Evolutionary conservation across 805 yeast species (phyloP).

Genomic region (Kazachstania bromeliacearum): DNA sequence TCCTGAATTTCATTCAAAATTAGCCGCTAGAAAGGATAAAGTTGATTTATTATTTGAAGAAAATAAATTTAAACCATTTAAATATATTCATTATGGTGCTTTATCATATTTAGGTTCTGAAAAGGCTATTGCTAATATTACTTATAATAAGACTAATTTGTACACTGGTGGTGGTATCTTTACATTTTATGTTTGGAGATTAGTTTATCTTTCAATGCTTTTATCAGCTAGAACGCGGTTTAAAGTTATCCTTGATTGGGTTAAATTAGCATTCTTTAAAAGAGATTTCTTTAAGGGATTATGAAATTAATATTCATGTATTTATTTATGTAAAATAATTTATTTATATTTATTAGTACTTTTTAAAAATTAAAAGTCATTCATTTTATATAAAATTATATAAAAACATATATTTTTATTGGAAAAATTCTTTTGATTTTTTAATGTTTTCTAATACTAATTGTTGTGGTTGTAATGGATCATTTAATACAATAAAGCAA

Average conservation of each 20-base stretch:
- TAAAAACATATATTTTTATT: conserved; percentile 11
- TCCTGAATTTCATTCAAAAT: conserved; percentile 32
- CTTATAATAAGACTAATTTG: conserved; percentile 68
- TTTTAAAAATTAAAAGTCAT: too few relatives aligned
- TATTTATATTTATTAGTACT: too few relatives aligned
- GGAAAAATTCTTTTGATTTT: conserved; percentile 47
- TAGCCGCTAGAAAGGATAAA: conserved; percentile 31
- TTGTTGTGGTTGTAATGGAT: conserved; percentile 27
- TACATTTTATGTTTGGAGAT: conserved; percentile 89
- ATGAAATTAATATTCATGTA: conserved; percentile 11
- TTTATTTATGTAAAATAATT: conserved; percentile 2
- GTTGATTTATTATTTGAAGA: conserved; percentile 36
- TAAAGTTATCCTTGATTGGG: conserved; percentile 81
- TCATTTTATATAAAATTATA: too few relatives aligned
- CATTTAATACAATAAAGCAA: conserved; percentile 50
- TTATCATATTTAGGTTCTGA: conserved; percentile 90
- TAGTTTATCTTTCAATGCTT: conserved; percentile 83
- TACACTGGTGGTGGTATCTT: conserved; percentile 80
- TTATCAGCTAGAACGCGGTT: conserved; percentile 80
- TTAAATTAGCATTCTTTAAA: conserved; percentile 78
- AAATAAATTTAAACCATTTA: conserved; percentile 53
- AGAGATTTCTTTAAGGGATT: conserved; percentile 89
- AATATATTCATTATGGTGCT: conserved; percentile 83
- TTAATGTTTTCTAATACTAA: conserved; percentile 47
- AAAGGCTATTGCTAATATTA: conserved; percentile 86